phyloP scores from a whole-genome alignment of 805 yeast genomes.

The Nakazawaea ambrosiae region DNA sequence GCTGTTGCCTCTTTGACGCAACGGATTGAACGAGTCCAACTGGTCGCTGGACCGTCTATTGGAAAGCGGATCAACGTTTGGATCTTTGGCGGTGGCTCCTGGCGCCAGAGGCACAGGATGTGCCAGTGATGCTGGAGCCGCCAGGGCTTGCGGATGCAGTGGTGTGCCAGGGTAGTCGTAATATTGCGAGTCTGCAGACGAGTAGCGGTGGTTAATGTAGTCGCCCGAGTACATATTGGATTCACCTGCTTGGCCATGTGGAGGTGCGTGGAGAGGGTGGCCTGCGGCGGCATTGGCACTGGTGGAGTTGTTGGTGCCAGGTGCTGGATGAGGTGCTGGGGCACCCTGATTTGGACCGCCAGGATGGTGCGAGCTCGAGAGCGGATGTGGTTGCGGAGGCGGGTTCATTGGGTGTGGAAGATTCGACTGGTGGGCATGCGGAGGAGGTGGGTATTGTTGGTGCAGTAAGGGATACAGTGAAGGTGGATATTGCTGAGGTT shows the following conservation, averaged over 20 bases:
- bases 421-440: not conserved
- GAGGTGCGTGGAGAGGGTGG: not conserved
- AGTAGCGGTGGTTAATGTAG: constrained; percentile 6
- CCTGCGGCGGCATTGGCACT: no score
- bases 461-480: not conserved
- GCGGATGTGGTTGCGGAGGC: not conserved
- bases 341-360: no score
- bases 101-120: not conserved
- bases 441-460: constrained; percentile 7
- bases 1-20: constrained; percentile 21
- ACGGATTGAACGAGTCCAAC: constrained; percentile 38
- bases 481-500: constrained; percentile 5
- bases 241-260: not conserved
- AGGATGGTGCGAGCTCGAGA: not conserved
- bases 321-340: no score
- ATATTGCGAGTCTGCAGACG: constrained; percentile 6
- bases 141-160: not conserved
- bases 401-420: constrained; percentile 4
- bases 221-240: constrained; percentile 1
- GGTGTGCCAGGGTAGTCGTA: constrained; percentile 5
- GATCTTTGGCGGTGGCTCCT: not conserved
- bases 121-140: not conserved
- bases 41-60: constrained; percentile 42
- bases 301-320: not conserved
- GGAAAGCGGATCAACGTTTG: constrained; percentile 17